These are phyloP conservation scores for Aspergillus jensenii DNA, from an alignment of 2,329 filamentous ascomycete genomes.

Conservation along the genomic window DNA sequence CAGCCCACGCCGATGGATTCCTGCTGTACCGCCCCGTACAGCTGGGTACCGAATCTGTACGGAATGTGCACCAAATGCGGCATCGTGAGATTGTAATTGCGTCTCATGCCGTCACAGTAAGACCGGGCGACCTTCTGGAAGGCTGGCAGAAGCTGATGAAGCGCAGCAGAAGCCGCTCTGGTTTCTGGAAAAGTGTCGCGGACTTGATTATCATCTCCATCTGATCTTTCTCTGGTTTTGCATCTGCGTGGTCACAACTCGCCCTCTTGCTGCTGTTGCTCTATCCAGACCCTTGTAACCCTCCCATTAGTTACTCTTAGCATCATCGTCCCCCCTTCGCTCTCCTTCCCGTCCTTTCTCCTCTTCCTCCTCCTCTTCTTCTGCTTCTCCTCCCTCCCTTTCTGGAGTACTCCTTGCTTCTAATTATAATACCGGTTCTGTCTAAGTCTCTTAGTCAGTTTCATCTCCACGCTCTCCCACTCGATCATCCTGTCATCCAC, in stretches of 20 bases:
- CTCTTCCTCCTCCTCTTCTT: neutral
- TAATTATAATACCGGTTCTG: neutral
- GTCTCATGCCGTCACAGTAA: constrained; percentile 13
- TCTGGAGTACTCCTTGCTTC: neutral
- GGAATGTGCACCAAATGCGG: neutral
- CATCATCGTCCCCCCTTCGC: neutral
- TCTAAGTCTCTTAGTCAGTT: neutral
- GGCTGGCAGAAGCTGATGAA: constrained; percentile 16
- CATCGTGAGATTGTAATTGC: constrained; percentile 1
- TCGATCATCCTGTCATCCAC: constrained; percentile 5
- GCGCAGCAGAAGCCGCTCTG: neutral
- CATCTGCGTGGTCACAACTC: neutral
- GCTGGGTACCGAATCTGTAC: neutral
- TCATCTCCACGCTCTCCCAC: constrained; percentile 11
- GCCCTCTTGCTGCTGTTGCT: neutral
- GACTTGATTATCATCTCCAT: neutral
- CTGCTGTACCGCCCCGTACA: neutral
- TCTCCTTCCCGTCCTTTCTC: neutral
- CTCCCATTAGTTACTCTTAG: neutral
- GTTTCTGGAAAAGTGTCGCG: neutral
- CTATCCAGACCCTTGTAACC: neutral
- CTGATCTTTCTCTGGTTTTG: constrained; percentile 3
- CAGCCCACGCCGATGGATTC: neutral
- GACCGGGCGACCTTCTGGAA: constrained; percentile 23
- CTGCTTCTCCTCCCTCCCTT: neutral